Evolutionary conservation across 73 alveolate species (phyloP).

Genomic region (Tetrahymena thermophila): DNA sequence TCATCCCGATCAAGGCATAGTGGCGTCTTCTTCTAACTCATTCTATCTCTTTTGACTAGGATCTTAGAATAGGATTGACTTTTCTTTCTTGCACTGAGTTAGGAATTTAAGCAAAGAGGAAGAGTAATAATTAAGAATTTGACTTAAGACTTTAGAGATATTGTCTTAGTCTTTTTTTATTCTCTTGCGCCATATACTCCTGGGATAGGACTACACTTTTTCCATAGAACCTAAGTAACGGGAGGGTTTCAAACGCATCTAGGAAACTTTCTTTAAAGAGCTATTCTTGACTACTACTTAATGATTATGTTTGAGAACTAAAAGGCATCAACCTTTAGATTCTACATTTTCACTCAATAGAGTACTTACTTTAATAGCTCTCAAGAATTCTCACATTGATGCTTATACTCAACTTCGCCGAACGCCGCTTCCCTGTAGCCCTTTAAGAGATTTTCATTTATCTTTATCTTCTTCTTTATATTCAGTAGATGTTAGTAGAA

Average conservation of each 20-base stretch:
- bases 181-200: conserved; percentile 5
- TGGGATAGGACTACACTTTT: conserved; percentile 1
- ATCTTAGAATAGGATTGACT: not conserved
- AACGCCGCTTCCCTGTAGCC: not conserved
- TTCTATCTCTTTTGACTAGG: not conserved
- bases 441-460: not conserved
- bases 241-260: conserved; percentile 2
- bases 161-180: not conserved
- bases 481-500: not conserved
- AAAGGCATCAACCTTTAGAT: not conserved
- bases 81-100: not conserved
- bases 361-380: not conserved
- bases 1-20: not conserved
- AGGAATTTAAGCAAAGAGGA: not conserved
- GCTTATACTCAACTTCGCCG: conserved; percentile 5
- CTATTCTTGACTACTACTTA: not conserved
- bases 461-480: not conserved
- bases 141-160: not conserved
- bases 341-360: not conserved
- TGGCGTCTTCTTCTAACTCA: conserved; percentile 4
- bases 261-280: not conserved
- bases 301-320: not conserved
- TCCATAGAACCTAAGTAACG: not conserved
- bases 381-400: not conserved
- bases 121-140: not conserved